Conservation (phyloP, 2,329 filamentous ascomycete genomes). For the Cercospora sp. region DNA sequence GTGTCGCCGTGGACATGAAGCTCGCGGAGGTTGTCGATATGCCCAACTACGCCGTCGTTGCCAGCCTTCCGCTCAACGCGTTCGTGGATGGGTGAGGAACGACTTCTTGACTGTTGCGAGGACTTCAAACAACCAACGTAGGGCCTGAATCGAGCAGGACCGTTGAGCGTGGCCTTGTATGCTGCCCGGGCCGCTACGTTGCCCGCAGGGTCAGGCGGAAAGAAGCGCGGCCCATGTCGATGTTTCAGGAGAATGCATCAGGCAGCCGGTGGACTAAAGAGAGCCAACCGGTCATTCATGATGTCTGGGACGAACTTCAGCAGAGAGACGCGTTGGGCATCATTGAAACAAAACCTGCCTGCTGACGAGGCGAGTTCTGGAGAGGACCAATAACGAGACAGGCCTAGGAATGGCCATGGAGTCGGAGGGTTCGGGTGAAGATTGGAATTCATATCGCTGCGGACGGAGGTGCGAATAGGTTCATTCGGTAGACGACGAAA, state of each 20-base stretch:
- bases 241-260: not conserved
- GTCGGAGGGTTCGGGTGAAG: not conserved
- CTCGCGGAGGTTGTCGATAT: slow-evolving; percentile 27
- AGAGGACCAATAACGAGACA: not conserved
- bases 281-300: not conserved
- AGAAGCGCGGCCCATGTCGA: not conserved
- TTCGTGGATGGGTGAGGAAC: slow-evolving; percentile 10
- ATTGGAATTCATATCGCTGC: not conserved
- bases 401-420: not conserved
- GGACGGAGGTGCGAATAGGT: not conserved
- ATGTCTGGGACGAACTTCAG: not conserved
- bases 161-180: no score
- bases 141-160: not conserved
- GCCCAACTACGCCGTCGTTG: slow-evolving; percentile 26
- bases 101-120: not conserved
- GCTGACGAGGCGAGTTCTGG: not conserved
- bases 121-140: not conserved
- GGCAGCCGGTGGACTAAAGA: not conserved
- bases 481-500: not conserved
- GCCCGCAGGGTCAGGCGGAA: not conserved
- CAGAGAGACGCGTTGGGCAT: not conserved
- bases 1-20: slow-evolving; percentile 23
- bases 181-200: no score
- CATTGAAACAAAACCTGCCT: not conserved
- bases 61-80: slow-evolving; percentile 24